phyloP scores from a whole-genome alignment of 257 asterid genomes.

The Jacaranda mimosifolia region DNA sequence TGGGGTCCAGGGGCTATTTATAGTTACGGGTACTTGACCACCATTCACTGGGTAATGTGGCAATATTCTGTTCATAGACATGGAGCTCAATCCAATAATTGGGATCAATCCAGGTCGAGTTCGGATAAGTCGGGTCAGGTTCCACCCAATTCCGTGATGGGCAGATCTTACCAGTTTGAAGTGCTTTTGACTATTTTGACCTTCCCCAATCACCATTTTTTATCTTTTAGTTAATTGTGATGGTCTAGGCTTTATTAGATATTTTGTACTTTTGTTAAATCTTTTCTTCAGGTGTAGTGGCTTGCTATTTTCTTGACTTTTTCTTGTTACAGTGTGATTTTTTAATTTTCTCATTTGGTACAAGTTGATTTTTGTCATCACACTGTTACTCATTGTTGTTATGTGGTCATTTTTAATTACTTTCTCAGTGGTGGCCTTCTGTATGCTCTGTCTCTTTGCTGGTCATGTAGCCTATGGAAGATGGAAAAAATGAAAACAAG shows the following conservation, averaged over 20 bases:
- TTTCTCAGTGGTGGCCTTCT: conserved; percentile 62
- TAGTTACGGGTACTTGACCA: too few relatives aligned
- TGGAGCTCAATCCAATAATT: too few relatives aligned
- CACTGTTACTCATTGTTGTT: neutral
- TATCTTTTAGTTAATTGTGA: neutral
- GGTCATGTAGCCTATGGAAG: conserved; percentile 57
- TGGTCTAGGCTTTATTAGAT: conserved; percentile 9
- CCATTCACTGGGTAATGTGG: too few relatives aligned
- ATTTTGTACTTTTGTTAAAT: neutral
- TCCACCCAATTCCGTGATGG: too few relatives aligned
- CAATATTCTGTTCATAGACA: too few relatives aligned
- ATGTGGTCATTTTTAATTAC: conserved; percentile 46
- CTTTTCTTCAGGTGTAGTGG: neutral
- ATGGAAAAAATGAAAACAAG: conserved; percentile 59
- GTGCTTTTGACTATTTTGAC: conserved; percentile 6
- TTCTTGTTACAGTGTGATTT: neutral
- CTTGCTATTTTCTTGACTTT: conserved; percentile 21
- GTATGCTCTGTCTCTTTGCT: conserved; percentile 65
- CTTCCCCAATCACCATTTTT: neutral
- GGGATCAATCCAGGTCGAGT: too few relatives aligned
- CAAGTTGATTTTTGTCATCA: too few relatives aligned
- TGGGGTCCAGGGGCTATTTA: too few relatives aligned
- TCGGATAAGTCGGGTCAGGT: too few relatives aligned
- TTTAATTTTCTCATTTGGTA: neutral
- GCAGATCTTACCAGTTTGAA: too few relatives aligned